phyloP scores from a whole-genome alignment of 192 early-diverging fungal genomes.

The Glomus cerebriforme region DNA sequence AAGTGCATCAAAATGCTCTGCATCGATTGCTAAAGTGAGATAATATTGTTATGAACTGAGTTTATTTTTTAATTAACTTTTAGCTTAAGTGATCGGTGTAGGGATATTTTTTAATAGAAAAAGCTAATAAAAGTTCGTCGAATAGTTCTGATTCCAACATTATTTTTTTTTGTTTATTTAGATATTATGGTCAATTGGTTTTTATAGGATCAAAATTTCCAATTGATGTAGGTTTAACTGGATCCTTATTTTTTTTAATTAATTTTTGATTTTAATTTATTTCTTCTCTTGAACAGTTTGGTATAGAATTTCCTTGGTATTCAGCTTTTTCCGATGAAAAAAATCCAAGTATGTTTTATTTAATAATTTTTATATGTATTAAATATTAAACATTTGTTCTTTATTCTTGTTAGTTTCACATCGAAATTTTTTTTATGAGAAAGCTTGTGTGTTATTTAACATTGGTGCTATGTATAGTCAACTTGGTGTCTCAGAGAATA shows the following conservation, averaged over 20 bases:
- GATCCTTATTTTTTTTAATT: constrained; percentile 36
- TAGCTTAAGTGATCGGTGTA: neutral
- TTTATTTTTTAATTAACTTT: neutral
- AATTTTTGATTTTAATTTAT: neutral
- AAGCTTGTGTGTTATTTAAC: constrained; percentile 82
- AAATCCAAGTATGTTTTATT: constrained; percentile 46
- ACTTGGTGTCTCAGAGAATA: constrained; percentile 69
- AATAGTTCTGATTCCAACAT: neutral
- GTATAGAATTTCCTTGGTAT: constrained; percentile 72
- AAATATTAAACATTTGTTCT: neutral
- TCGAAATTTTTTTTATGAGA: constrained; percentile 81
- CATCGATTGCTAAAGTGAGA: constrained; percentile 67
- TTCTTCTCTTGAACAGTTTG: constrained; percentile 44
- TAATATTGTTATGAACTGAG: neutral
- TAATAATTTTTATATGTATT: neutral
- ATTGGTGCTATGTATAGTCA: constrained; percentile 86
- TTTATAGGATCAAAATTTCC: constrained; percentile 86
- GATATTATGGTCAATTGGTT: constrained; percentile 86
- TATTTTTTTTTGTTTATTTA: constrained; percentile 31
- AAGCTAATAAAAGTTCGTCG: no score
- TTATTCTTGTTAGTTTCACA: constrained; percentile 50
- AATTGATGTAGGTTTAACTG: constrained; percentile 67
- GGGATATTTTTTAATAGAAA: neutral
- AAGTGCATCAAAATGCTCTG: constrained; percentile 64
- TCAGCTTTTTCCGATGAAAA: constrained; percentile 63